Evolutionary conservation across 2,329 filamentous ascomycete species (phyloP), one percentile per base, ranked within the genome.

Genomic region (Colletotrichum destructivum): DNA sequence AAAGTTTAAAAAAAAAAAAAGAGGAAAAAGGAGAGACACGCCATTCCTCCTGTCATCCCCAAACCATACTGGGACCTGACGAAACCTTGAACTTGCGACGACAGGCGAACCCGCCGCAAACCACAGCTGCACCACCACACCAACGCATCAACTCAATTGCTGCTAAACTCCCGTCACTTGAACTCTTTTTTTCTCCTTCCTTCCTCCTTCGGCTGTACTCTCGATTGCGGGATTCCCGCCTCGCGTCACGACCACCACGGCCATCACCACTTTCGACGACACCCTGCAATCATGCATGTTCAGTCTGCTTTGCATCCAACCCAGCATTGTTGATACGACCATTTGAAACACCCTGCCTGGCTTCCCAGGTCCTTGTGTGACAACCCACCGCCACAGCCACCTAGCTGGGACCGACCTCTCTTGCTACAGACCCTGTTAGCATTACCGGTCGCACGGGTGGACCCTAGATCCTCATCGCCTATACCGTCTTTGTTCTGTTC

Each of bases 271-370:
- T 26, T 64, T 40, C 51, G 56, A 42, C 56, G 40, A 42, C 60
- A 74, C 64, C 66, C 71, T 72, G 64, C 67, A 56, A 68, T 73
- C 72, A 76, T 76, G 75, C 74, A 68, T 69, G 66, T 65, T 63
- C 67, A 63, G 60, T 69, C 68, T 73, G 69, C 63, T 57, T 69
- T 63, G 67, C 71, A 66, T 67, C 73, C 62, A 57, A 60, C 64
- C 74, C 70, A 76, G 75, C 75, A 77, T 77, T 77, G 74, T 76
- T 76, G 74, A 77, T 73, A 74, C 75, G 62, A 72, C 72, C 72
- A 75, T 72, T 73, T 77, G 75, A 77, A 77, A 77, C 75, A 72
- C 51, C 69, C 59, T 73, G 72, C 72, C 73, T 60, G 63, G 62
- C 67, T 54, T 71, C 66, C 66, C 70, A 72, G 46, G 60, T 70